Base-by-base conservation (phyloP, 768 basidiomycete genomes). In the Russula sp. region DNA sequence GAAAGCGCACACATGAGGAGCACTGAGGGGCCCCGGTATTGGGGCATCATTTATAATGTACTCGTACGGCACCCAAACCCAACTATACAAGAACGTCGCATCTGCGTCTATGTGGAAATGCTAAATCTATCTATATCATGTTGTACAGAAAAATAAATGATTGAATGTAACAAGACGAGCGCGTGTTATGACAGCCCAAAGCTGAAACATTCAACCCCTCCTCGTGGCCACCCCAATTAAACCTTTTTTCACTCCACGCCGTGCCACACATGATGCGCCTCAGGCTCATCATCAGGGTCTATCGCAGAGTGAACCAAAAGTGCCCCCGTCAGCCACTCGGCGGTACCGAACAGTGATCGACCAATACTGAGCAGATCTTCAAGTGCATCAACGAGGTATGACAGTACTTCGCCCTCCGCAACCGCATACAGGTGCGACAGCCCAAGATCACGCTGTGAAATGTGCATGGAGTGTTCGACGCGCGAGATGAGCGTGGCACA, bases 331-430 rank as follows among this genome's bases (percentile, higher is more conserved):
- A 79, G 67, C 80, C 81, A 81, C 30, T 76, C 70, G 6, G 78
- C 76, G 10, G 78, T 78, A 2, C 82, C 79, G 64, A 83, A 81
- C 26, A 81, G 66, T 49, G 76, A 71, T 2, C 80, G 76, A 30
- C 76, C 74, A 8, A 78, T 62, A 30, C 77, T 74, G 26, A 80
- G 69, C 28, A 82, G 67, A 49, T 75, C 74, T 60, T 82, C 79
- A 9, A 81, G 70, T 10, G 77, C 74, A 42, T 77, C 75, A 28
- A 81, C 79, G 65, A 82, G 63, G 49, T 79, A 73, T 44, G 73
- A 71, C 72, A 80, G 64, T 34, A 77, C 73, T 59, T 79, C 78
- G 26, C 74, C 74, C 66, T 81, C 81, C 18, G 80, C 80, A 63
- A 78, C 75, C 9, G 76, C 75, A 65, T 80, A 80, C 24, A 78